phyloP scores from a whole-genome alignment of 2,329 filamentous ascomycete genomes.

The Drechmeria coniospora region DNA sequence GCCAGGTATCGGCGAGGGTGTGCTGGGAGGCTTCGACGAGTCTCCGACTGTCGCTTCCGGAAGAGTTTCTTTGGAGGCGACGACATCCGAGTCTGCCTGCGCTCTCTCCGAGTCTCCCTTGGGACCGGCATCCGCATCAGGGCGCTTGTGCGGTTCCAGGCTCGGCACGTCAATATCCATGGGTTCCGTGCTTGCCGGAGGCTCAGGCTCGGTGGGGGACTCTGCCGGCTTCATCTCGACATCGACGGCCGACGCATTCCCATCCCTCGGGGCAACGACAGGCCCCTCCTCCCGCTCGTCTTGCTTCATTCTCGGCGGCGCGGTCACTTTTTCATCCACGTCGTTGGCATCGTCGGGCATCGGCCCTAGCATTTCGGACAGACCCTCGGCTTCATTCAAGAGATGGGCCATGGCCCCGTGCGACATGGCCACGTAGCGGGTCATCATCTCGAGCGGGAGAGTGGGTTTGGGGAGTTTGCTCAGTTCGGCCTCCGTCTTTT shows the following conservation, averaged over 20 bases:
- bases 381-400: constrained; percentile 26
- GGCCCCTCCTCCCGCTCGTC: constrained; percentile 1
- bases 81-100: too few relatives aligned
- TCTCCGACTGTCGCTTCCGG: constrained; percentile 13
- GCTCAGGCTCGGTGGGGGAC: constrained; percentile 8
- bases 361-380: constrained; percentile 27
- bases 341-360: constrained; percentile 7
- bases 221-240: constrained; percentile 3
- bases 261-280: background rate
- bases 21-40: constrained; percentile 24
- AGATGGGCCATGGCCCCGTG: constrained; percentile 33
- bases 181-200: constrained; percentile 23
- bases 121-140: background rate
- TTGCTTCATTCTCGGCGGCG: background rate
- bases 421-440: constrained; percentile 30
- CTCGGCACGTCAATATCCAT: constrained; percentile 21
- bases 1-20: constrained; percentile 31
- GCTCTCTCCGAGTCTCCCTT: too few relatives aligned
- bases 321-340: constrained; percentile 1
- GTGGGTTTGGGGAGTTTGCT: constrained; percentile 27
- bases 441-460: constrained; percentile 24
- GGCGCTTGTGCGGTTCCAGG: constrained; percentile 2
- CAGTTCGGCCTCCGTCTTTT: constrained; percentile 33
- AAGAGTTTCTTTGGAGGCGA: background rate
- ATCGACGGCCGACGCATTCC: constrained; percentile 1